phyloP scores from a whole-genome alignment of 1,139 yeast genomes.

The Meyerozyma sp. region DNA sequence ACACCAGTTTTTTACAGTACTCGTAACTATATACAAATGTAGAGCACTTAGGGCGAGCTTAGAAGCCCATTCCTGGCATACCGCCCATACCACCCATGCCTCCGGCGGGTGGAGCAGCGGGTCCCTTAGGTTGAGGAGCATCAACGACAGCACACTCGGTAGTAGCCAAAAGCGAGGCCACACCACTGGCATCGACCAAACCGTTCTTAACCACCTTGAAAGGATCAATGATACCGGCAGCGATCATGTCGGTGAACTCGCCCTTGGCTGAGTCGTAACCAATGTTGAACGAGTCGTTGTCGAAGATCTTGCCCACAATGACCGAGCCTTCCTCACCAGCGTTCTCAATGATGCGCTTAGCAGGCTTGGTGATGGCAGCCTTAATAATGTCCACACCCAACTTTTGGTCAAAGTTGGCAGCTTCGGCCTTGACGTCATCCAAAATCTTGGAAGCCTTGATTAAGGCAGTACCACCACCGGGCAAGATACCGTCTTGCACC shows the following conservation, averaged over 20 bases:
- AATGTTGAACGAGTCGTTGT: slow-evolving; percentile 77
- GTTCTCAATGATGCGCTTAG: slow-evolving; percentile 93
- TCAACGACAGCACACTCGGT: slow-evolving; percentile 99
- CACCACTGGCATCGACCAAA: slow-evolving; percentile 95
- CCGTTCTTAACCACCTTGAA: slow-evolving; percentile 98
- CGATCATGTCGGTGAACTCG: slow-evolving; percentile 93
- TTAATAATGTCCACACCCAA: slow-evolving; percentile 95
- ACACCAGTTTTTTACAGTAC: neutral
- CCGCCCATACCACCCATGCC: slow-evolving; percentile 47
- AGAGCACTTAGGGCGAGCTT: slow-evolving; percentile 4
- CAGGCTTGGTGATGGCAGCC: slow-evolving; percentile 96
- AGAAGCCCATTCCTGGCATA: slow-evolving; percentile 28
- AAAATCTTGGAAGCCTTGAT: slow-evolving; percentile 87
- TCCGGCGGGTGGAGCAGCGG: slow-evolving; percentile 60
- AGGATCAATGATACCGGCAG: slow-evolving; percentile 98
- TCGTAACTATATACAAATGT: slow-evolving; percentile 3
- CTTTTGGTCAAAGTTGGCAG: slow-evolving; percentile 94
- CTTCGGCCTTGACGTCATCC: slow-evolving; percentile 58
- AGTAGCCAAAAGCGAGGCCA: slow-evolving; percentile 95
- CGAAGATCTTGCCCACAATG: slow-evolving; percentile 91
- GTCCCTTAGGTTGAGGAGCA: slow-evolving; percentile 85
- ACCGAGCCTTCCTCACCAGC: slow-evolving; percentile 99
- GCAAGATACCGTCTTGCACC: slow-evolving; percentile 97
- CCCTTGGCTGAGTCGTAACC: slow-evolving; percentile 96
- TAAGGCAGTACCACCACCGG: slow-evolving; percentile 99